Evolutionary conservation across 768 basidiomycete species (phyloP), one percentile per base, ranked within the genome.

Genomic region (Holtermannia corniformis): DNA sequence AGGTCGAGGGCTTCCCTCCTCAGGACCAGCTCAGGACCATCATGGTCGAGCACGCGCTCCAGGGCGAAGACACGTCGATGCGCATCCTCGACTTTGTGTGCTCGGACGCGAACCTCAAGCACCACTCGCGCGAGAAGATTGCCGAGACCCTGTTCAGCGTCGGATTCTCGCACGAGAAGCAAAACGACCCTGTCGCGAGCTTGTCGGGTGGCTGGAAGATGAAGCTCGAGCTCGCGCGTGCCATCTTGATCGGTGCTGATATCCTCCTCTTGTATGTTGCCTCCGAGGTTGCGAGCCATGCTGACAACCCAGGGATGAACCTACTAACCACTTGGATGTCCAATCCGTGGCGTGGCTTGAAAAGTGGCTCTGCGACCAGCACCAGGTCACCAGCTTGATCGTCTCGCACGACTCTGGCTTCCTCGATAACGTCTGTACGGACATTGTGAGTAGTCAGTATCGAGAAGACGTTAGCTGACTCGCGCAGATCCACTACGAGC

Each of bases 191-290:
- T 48, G 91, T 96, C 55, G 89, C 86, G 45, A 84, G 87, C 41
- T 77, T 96, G 56, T 95, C 91, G 13, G 93, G 93, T 64, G 92
- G 93, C 41, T 97, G 92, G 92, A 97, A 97, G 77, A 96, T 97
- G 92, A 95, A 95, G 74, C 80, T 96, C 49, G 92, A 96, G 71
- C 79, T 97, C 40, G 90, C 89, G 5, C 78, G 92, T 60, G 93
- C 92, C 12, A 97, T 97, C 90, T 76, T 96, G 47, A 92, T 93
- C 76, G 90, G 92, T 63, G 92, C 76, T 55, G 75, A 77, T 57
- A 73, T 77, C 50, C 64, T 77, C 47, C 69, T 77, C 26, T 70
- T 77, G 57, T 60, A 26, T 55, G 54, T 50, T 24, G 21, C 2
- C 23, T 28, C 4, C 26, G 12, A n/a, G 10, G 11, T 20, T 5